These are phyloP conservation scores for Backusella macrospora DNA, from an alignment of 192 early-diverging fungal genomes.

Conservation along the genomic window DNA sequence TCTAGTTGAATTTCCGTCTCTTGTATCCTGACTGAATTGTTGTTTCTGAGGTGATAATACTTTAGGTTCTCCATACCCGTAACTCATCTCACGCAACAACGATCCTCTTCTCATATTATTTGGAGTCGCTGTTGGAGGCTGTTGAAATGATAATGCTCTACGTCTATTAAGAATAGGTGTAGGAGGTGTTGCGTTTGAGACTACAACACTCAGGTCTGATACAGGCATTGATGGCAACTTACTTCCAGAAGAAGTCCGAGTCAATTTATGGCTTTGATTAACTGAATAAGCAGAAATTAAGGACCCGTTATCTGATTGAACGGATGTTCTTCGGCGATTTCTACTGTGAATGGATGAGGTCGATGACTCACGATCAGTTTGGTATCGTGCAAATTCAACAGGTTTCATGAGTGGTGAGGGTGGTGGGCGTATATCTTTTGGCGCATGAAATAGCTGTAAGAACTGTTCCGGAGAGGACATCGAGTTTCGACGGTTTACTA, in stretches of 20 bases:
- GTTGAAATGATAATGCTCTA: constrained; percentile 17
- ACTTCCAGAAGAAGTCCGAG: neutral
- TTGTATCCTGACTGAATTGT: neutral
- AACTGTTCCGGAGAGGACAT: constrained; percentile 36
- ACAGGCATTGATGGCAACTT: neutral
- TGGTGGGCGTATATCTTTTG: constrained; percentile 6
- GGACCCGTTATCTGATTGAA: constrained; percentile 30
- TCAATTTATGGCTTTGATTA: constrained; percentile 7
- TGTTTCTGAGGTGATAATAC: constrained; percentile 12
- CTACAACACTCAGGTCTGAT: neutral
- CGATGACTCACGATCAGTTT: constrained; percentile 30
- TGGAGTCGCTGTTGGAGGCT: neutral
- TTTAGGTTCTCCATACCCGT: neutral
- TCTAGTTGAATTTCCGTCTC: neutral
- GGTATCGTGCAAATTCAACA: constrained; percentile 24
- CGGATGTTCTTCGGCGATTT: constrained; percentile 32
- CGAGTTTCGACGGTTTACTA: constrained; percentile 15
- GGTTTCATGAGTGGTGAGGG: constrained; percentile 10
- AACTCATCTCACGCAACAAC: neutral
- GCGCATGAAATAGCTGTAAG: constrained; percentile 24
- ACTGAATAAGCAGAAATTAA: neutral
- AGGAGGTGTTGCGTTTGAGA: neutral
- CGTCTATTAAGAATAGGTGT: constrained; percentile 9
- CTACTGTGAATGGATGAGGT: constrained; percentile 32
- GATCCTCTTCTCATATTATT: constrained; percentile 4